Evolutionary conservation across 441 rosid species (phyloP).

Genomic region (Monsonia emarginata): DNA sequence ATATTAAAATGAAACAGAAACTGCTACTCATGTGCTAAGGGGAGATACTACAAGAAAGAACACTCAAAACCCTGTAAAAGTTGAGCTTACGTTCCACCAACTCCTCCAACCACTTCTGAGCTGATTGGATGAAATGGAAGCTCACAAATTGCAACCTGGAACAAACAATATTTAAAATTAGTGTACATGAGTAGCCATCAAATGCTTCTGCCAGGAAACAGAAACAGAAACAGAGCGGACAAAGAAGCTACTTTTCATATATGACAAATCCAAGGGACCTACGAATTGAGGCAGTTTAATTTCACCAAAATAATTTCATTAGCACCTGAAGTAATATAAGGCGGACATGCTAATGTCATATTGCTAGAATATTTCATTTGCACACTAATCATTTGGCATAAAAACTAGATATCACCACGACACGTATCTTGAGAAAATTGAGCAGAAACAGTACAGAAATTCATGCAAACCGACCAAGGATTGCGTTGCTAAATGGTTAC

Average conservation of each 20-base stretch:
- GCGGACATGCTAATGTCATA: no score
- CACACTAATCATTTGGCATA: background rate
- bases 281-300: no score
- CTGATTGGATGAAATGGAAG: slow-evolving; percentile 95
- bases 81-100: slow-evolving; percentile 94
- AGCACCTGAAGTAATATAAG: background rate
- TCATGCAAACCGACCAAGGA: background rate
- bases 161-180: slow-evolving; percentile 16
- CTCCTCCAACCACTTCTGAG: slow-evolving; percentile 86
- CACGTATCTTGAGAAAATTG: background rate
- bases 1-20: background rate
- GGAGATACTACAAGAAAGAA: background rate
- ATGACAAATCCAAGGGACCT: no score
- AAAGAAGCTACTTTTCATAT: background rate
- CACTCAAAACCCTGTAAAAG: background rate
- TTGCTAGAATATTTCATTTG: background rate
- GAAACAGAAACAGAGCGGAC: background rate
- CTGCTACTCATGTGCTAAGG: background rate
- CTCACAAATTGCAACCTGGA: slow-evolving; percentile 86
- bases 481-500: slow-evolving; percentile 14
- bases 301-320: no score
- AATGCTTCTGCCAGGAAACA: background rate
- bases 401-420: background rate
- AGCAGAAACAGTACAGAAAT: background rate
- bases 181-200: background rate